Evolutionary conservation across 306 rosid species (phyloP).

Genomic region (Vigna radiata): DNA sequence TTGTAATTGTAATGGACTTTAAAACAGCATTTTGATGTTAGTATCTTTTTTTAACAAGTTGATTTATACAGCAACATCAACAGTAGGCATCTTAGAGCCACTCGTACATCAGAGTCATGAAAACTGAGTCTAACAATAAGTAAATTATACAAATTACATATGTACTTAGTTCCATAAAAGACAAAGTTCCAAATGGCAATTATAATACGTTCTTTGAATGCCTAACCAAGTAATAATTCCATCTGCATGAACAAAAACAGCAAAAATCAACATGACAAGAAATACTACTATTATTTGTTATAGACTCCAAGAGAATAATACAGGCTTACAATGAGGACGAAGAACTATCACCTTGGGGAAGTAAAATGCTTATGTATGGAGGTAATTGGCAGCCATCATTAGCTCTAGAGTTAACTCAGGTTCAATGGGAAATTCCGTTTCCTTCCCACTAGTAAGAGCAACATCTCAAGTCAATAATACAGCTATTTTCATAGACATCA

Average conservation of each 20-base stretch:
- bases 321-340: constrained; percentile 45
- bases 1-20: not conserved
- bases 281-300: not conserved
- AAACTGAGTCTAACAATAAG: constrained; percentile 26
- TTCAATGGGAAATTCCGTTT: constrained; percentile 89
- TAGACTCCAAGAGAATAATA: constrained; percentile 18
- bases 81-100: not conserved
- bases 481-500: not conserved
- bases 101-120: not conserved
- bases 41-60: constrained; percentile 6
- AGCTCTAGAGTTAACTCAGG: constrained; percentile 89
- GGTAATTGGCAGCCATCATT: constrained; percentile 98
- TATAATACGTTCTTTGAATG: not conserved
- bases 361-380: constrained; percentile 64
- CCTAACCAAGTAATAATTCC: constrained; percentile 11
- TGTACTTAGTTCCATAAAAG: constrained; percentile 29
- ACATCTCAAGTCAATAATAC: constrained; percentile 40
- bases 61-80: constrained; percentile 23
- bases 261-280: not conserved
- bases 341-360: constrained; percentile 30
- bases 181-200: constrained; percentile 8
- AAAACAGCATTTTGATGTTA: not conserved
- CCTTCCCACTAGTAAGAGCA: constrained; percentile 71
- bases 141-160: constrained; percentile 15
- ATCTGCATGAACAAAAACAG: constrained; percentile 20